phyloP scores from a whole-genome alignment of 2,329 filamentous ascomycete species.

The Fusarium coicis region DNA sequence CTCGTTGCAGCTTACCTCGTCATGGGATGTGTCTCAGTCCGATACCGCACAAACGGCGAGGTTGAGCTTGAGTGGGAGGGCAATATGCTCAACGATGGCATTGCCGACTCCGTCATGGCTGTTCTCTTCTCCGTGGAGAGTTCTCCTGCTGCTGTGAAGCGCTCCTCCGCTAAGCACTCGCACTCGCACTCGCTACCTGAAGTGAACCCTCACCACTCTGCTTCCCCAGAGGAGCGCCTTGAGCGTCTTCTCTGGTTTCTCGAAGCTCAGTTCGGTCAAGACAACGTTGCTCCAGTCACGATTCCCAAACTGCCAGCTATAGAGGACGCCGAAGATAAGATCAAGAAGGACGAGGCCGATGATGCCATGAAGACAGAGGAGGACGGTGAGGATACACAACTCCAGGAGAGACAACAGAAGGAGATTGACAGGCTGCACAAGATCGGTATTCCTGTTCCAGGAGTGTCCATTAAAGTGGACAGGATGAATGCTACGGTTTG shows the following conservation, averaged over 20 bases:
- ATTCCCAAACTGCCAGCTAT: slow-evolving; percentile 65
- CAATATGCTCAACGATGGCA: slow-evolving; percentile 96
- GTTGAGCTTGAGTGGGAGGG: slow-evolving; percentile 97
- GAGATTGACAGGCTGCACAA: slow-evolving; percentile 84
- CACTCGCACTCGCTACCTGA: slow-evolving; percentile 56
- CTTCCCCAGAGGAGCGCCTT: slow-evolving; percentile 80
- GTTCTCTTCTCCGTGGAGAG: slow-evolving; percentile 93
- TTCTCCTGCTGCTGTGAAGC: slow-evolving; percentile 93
- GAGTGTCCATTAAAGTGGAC: slow-evolving; percentile 86
- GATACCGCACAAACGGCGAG: slow-evolving; percentile 79
- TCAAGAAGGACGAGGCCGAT: slow-evolving; percentile 51
- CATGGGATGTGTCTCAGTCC: slow-evolving; percentile 92
- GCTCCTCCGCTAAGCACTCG: slow-evolving; percentile 54
- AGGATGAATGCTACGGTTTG: slow-evolving; percentile 89
- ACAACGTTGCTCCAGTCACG: slow-evolving; percentile 82
- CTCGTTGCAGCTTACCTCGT: slow-evolving; percentile 72
- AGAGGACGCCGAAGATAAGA: slow-evolving; percentile 48
- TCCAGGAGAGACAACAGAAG: slow-evolving; percentile 67
- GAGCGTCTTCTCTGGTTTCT: slow-evolving; percentile 93
- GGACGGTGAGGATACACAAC: slow-evolving; percentile 54
- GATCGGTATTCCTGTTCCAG: slow-evolving; percentile 90
- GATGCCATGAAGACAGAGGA: slow-evolving; percentile 50
- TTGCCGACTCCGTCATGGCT: slow-evolving; percentile 96
- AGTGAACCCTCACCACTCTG: slow-evolving; percentile 77
- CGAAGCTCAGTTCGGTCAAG: slow-evolving; percentile 91